phyloP scores from a whole-genome alignment of 2,329 filamentous ascomycete genomes.

The Colletotrichum tropicale region DNA sequence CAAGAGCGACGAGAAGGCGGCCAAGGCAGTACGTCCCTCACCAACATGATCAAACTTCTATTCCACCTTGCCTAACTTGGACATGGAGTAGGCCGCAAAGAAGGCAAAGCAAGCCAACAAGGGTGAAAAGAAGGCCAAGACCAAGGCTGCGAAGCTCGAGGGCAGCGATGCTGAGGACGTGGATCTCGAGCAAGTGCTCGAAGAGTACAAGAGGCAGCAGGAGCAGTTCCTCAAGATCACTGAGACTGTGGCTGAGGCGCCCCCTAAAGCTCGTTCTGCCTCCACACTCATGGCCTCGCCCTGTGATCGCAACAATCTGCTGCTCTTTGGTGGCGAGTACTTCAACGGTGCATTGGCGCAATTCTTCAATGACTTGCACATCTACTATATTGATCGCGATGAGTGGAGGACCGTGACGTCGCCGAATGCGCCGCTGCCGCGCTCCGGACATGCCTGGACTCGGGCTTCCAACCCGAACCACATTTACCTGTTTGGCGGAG shows the following conservation, averaged over 20 bases:
- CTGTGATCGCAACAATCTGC: slow-evolving; percentile 82
- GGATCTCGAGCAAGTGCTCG: slow-evolving; percentile 90
- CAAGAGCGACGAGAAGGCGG: slow-evolving; percentile 52
- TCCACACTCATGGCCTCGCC: slow-evolving; percentile 85
- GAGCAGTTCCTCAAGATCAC: slow-evolving; percentile 94
- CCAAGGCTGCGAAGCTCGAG: slow-evolving; percentile 70
- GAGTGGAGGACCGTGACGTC: slow-evolving; percentile 91
- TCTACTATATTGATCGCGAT: slow-evolving; percentile 80
- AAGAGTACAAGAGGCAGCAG: slow-evolving; percentile 91
- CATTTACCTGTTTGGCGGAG: slow-evolving; percentile 92
- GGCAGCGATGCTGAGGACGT: slow-evolving; percentile 92
- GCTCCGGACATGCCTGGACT: slow-evolving; percentile 95
- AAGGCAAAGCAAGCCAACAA: slow-evolving; percentile 86
- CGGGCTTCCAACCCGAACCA: slow-evolving; percentile 83
- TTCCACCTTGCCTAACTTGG: slow-evolving; percentile 24
- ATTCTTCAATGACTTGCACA: slow-evolving; percentile 70
- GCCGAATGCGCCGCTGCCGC: slow-evolving; percentile 88
- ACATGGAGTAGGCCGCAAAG: slow-evolving; percentile 56
- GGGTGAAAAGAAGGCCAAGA: slow-evolving; percentile 82
- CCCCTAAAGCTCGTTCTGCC: slow-evolving; percentile 80
- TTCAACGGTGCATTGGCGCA: slow-evolving; percentile 89
- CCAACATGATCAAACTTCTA: background rate
- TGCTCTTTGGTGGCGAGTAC: slow-evolving; percentile 94
- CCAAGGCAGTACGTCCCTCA: slow-evolving; percentile 45
- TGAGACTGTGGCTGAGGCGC: slow-evolving; percentile 71